A percentile compares a stretch with the other conserved stretches of the same genome.
These are phyloP conservation scores for Coemansia sp. DNA, from an alignment of 192 early-diverging fungal species.

Conservation along the genomic window DNA sequence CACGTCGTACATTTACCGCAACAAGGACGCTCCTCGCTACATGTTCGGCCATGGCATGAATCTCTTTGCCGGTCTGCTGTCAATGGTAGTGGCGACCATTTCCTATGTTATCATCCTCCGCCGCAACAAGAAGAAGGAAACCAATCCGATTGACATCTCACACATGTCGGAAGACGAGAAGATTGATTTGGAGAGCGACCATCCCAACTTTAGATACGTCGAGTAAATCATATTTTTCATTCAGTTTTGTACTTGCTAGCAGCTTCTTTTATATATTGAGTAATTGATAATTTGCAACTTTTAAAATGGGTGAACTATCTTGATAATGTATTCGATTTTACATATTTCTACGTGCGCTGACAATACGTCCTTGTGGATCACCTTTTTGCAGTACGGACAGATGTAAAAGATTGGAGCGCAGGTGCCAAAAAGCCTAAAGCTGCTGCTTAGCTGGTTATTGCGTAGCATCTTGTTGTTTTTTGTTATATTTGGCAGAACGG, in stretches of 20 bases:
- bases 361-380: too few species aligned
- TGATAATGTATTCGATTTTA: too few species aligned
- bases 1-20: slow-evolving; percentile 48
- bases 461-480: too few species aligned
- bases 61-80: slow-evolving; percentile 42
- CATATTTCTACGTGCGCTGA: too few species aligned
- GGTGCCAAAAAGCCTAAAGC: too few species aligned
- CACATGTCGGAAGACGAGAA: slow-evolving; percentile 33
- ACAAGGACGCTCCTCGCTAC: slow-evolving; percentile 47
- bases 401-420: too few species aligned
- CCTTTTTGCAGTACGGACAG: too few species aligned
- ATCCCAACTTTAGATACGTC: slow-evolving; percentile 34
- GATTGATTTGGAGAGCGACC: slow-evolving; percentile 41
- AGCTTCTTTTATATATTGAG: too few species aligned
- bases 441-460: too few species aligned
- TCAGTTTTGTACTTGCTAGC: not conserved
- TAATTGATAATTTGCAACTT: too few species aligned
- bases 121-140: slow-evolving; percentile 38
- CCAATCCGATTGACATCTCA: slow-evolving; percentile 33
- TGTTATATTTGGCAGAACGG: too few species aligned
- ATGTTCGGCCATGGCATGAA: slow-evolving; percentile 53
- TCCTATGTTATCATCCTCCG: slow-evolving; percentile 25
- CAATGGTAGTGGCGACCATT: slow-evolving; percentile 22
- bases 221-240: not conserved
- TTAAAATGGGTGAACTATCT: too few species aligned